Evolutionary conservation across 345 rosid genomes (phyloP).

Genomic region (Clarkia xantiana): DNA sequence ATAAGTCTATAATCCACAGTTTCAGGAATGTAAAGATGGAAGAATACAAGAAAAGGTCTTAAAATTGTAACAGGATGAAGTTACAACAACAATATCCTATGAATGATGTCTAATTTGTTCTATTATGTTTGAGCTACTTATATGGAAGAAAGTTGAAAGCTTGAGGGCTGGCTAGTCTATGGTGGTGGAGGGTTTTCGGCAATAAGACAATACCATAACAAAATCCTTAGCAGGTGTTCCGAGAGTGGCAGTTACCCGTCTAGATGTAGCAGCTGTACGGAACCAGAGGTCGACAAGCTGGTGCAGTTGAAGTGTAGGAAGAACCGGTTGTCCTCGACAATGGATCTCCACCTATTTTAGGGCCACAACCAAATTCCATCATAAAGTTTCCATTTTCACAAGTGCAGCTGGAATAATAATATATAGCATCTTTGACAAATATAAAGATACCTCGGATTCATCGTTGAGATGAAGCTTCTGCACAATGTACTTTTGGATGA

Average conservation of each 20-base stretch:
- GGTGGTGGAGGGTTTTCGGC: constrained; percentile 27
- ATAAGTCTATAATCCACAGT: too few relatives aligned
- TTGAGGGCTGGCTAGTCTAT: constrained; percentile 2
- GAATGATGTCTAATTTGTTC: too few relatives aligned
- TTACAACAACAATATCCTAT: too few relatives aligned
- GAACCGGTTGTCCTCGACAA: constrained; percentile 45
- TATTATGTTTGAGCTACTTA: too few relatives aligned
- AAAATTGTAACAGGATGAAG: too few relatives aligned
- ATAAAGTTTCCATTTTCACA: too few relatives aligned
- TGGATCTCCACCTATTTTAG: constrained; percentile 43
- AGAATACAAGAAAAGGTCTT: too few relatives aligned
- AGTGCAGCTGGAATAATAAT: too few relatives aligned
- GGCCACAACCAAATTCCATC: not conserved
- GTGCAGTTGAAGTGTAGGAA: constrained; percentile 30
- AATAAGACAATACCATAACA: constrained; percentile 55
- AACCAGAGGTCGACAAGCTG: constrained; percentile 53
- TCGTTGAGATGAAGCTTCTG: constrained; percentile 48
- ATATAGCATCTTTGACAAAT: too few relatives aligned
- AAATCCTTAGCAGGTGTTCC: constrained; percentile 63
- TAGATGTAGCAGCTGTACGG: constrained; percentile 28
- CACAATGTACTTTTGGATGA: constrained; percentile 55
- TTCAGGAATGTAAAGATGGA: too few relatives aligned
- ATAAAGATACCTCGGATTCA: constrained; percentile 44
- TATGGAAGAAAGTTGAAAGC: not conserved
- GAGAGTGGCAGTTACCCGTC: constrained; percentile 31